Evolutionary conservation across 768 basidiomycete species (phyloP).

Genomic region (Termitomyces sp.): DNA sequence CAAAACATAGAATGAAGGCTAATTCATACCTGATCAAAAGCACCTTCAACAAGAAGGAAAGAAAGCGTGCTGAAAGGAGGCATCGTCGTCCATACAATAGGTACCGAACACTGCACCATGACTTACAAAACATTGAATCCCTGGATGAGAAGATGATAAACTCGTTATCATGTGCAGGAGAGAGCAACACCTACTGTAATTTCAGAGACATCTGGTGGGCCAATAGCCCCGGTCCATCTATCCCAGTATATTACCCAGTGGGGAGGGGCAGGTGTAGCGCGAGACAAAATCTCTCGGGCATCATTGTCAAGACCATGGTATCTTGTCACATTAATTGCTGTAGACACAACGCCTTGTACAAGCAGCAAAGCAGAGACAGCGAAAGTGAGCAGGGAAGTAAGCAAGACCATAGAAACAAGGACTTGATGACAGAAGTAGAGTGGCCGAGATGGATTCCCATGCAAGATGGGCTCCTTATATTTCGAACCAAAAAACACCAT

Average conservation of each 20-base stretch:
- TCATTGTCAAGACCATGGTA: slow-evolving; percentile 25
- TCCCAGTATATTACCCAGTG: slow-evolving; percentile 45
- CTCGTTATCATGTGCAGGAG: background rate
- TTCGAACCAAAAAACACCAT: too few species aligned
- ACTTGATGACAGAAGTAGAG: background rate
- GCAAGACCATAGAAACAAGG: slow-evolving; percentile 10
- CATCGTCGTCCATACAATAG: background rate
- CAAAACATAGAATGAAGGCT: background rate
- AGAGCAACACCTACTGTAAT: slow-evolving; percentile 28
- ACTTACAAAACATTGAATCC: slow-evolving; percentile 58
- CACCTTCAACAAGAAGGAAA: slow-evolving; percentile 51
- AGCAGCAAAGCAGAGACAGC: slow-evolving; percentile 13
- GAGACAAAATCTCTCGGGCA: slow-evolving; percentile 27
- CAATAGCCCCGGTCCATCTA: slow-evolving; percentile 37
- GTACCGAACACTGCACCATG: background rate
- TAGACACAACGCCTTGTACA: slow-evolving; percentile 11
- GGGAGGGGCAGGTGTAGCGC: slow-evolving; percentile 41
- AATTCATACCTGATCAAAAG: slow-evolving; percentile 47
- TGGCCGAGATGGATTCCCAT: background rate
- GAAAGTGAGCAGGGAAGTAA: slow-evolving; percentile 12
- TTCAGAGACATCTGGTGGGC: slow-evolving; percentile 41
- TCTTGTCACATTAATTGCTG: slow-evolving; percentile 15
- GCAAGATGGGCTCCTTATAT: slow-evolving; percentile 5
- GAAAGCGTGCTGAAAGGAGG: slow-evolving; percentile 34
- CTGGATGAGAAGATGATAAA: slow-evolving; percentile 20